Evolutionary conservation across 179 eudicot genomes (phyloP), one percentile per base, ranked within the genome.

Genomic region (Drosera spatulata): DNA sequence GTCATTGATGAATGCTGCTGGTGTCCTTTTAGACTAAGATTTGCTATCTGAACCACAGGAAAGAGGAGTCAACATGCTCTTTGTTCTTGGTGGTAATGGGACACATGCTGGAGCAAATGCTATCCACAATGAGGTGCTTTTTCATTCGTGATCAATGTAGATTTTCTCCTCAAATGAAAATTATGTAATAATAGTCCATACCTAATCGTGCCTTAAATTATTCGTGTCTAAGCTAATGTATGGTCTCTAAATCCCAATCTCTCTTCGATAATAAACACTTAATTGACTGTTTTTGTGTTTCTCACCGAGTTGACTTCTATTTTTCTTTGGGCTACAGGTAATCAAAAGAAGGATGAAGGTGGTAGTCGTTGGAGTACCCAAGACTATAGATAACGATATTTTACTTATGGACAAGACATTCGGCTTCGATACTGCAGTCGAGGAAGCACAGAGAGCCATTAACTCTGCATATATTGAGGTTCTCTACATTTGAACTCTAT

Each of bases 341-440:
- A 79, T 82, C 22, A 89, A 79, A 82, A 83, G 99, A 64, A 69
- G 77, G 75, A 56, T 94, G 80, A 90, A 79, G 71, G 87, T 86
- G 62, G 82, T 93, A 67, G 94, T 89, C 13, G 99, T 94, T 77
- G 95, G 99, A 61, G 97, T 94, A 55, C 97, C 99, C 44, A 94
- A 94, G 77, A 94, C 99, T 62, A 94, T 94, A 41, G 99, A 94
- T 75, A 94, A 94, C 61, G 99, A 94, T 75, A 94, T 94, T 65
- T 69, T 94, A 78, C 83, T 89, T 45, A 89, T 94, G 99, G 99
- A 94, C 63, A 94, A 94, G 63, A 94, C 97, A 56, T 94, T 94
- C 80, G 99, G 99, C 63, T 94, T 94, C 71, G 99, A 94, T 69
- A 86, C 99, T 53, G 99, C 99, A 39, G 99, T 94, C 54, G 99